phyloP scores from a whole-genome alignment of 192 early-diverging fungal species.

The Spinellus fusiger region DNA sequence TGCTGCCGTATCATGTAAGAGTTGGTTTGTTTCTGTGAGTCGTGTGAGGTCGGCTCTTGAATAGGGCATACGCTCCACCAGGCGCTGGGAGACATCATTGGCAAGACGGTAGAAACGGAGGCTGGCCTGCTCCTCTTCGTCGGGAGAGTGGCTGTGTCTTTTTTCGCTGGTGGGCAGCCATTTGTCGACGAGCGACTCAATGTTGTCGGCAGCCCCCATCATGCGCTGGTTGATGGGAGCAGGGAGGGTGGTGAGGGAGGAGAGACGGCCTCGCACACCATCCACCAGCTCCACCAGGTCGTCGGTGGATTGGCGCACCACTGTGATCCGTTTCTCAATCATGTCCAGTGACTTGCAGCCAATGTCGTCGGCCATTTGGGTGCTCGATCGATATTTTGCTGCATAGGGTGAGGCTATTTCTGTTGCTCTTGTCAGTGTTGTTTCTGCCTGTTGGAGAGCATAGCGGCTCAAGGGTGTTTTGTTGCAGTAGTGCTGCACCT shows the following conservation, averaged over 20 bases:
- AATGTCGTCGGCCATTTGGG: slow-evolving; percentile 50
- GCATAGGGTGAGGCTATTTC: slow-evolving; percentile 28
- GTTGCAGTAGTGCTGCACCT: slow-evolving; percentile 20
- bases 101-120: slow-evolving; percentile 18
- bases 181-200: slow-evolving; percentile 37
- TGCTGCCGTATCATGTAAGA: slow-evolving; percentile 20
- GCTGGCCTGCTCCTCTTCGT: slow-evolving; percentile 26
- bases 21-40: slow-evolving; percentile 17
- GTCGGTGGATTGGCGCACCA: slow-evolving; percentile 52
- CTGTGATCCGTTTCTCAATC: slow-evolving; percentile 53
- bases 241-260: slow-evolving; percentile 44
- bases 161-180: slow-evolving; percentile 25
- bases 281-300: slow-evolving; percentile 48
- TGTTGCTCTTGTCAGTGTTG: slow-evolving; percentile 19
- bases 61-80: slow-evolving; percentile 21
- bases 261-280: slow-evolving; percentile 41
- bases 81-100: slow-evolving; percentile 15
- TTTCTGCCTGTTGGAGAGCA: slow-evolving; percentile 20
- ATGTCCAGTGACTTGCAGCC: slow-evolving; percentile 60
- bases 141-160: no score
- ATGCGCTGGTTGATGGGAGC: slow-evolving; percentile 34
- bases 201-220: slow-evolving; percentile 41
- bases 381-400: slow-evolving; percentile 43
- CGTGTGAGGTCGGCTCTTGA: slow-evolving; percentile 17
- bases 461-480: slow-evolving; percentile 23